Evolutionary conservation across 2,329 filamentous ascomycete genomes (phyloP), one percentile per base, ranked within the genome.

Genomic region (Epichloe glyceriae): DNA sequence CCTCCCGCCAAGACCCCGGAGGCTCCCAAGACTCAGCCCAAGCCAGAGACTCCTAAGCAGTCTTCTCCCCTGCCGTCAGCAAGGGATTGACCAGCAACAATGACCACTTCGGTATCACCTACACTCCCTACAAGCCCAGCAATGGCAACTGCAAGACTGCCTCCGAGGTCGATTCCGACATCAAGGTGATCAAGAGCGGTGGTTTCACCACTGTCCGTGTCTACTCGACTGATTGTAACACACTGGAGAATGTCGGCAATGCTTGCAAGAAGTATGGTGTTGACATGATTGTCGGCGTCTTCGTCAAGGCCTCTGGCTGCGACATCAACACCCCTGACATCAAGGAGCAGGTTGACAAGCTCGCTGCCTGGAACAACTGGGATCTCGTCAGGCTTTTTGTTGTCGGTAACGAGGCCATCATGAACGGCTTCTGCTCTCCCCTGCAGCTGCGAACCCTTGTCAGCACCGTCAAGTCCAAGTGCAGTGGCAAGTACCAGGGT

Each of bases 201-300:
- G 86, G 85, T 53, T 88, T 90, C 78, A 70, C 69, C 56, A 73
- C 78, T 47, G 67, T 91, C 65, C 90, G 91, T 67, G 75, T 93
- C 65, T 97, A 97, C 81, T 88, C 85, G 57, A 90, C 89, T 59
- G 90, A 96, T 78, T 97, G 91, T 77, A 75, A 79, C 69, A 85
- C 84, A 50, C 85, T 95, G 54, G 70, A 82, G 64, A 83, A 79
- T 68, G 83, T 96, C 52, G 87, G 87, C 56, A 68, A 71, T 42
- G 86, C 87, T 53, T 82, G 78, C 70, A 68, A 77, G 61, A 67
- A 78, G 60, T 64, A 83, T 67, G 83, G 84, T 54, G 64, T 96
- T 54, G 83, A 84, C 67, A 73, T 96, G 68, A 91, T 96, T 67
- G 71, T 94, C 54, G 91, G 91, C 67, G 78, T 97, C 73, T 95